Evolutionary conservation across 345 rosid genomes (phyloP), one percentile per base, ranked within the genome.

Genomic region (Triadica sebifera): DNA sequence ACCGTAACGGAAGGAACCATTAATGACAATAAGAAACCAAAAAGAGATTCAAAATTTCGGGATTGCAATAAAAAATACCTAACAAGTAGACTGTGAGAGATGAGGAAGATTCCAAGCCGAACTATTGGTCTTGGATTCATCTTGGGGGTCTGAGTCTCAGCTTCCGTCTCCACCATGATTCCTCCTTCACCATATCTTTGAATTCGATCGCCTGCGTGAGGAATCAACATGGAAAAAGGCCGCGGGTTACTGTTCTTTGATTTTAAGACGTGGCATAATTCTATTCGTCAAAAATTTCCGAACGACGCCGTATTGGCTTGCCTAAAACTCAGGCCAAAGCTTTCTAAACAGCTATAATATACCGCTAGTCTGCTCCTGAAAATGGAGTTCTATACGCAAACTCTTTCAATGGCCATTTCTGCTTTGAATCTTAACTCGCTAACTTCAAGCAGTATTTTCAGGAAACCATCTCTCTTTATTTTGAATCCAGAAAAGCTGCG

Each of bases 61-160:
- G 24, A n/a, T n/a, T 59, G 29, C 3, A 39, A 17, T 13, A 64
- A 51, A 8, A 49, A 51, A 6, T 29, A 92, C 99, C 99, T 90
- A 76, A 90, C 85, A 19, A 89, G 66, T 57, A 84, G 39, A 81
- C 92, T 86, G 86, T 90, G 99, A 57, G 94, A 81, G 79, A 90
- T 84, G 80, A 95, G 96, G 74, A 93, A 81, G 64, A 84, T 81
- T 74, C 93, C 99, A 0, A 95, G 82, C 62, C 89, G 90, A 74
- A 91, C 97, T 57, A 95, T 88, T 39, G 97, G 99, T 60, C 97
- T 87, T 37, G 83, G 86, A 74, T 81, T 90, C 73, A 61, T 46
- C 58, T 64, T 75, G 25, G 69, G 75, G 61, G 73, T 72, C 75
- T 81, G 61, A n/a, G 80, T 66, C 20, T 77, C 74, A 51, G 75